These are phyloP conservation scores for Mangifera indica DNA, from an alignment of 345 rosid species.

Conservation along the genomic window DNA sequence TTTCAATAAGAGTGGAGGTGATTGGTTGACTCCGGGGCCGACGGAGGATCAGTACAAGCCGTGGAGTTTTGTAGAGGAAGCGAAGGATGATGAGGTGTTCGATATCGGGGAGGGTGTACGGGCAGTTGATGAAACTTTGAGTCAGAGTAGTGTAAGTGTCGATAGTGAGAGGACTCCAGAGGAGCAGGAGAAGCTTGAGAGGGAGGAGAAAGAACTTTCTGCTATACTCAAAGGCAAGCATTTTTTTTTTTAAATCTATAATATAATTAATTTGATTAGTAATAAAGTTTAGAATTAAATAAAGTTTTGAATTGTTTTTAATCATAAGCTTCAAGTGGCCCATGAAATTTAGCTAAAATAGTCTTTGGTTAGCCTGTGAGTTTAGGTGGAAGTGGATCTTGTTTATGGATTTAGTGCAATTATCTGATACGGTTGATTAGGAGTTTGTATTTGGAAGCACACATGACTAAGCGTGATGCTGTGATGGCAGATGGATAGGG, in stretches of 20 bases:
- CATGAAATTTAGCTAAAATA: no score
- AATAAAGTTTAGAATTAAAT: background rate
- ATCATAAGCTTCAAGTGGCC: no score
- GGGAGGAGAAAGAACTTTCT: constrained; percentile 62
- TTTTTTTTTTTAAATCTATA: background rate
- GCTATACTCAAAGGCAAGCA: constrained; percentile 55
- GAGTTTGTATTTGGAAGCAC: background rate
- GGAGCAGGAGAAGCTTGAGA: constrained; percentile 42
- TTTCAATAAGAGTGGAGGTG: constrained; percentile 17
- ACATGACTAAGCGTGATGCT: background rate
- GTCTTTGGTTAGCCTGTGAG: background rate
- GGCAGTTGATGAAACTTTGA: constrained; percentile 17
- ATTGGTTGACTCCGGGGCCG: constrained; percentile 32
- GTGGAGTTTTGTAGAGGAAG: constrained; percentile 53
- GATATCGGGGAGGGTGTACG: constrained; percentile 32
- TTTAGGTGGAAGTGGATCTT: background rate
- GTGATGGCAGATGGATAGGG: no score
- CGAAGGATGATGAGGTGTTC: constrained; percentile 39
- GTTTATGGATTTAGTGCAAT: background rate
- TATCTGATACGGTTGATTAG: background rate
- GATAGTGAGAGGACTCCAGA: constrained; percentile 32
- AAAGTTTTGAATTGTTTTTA: background rate
- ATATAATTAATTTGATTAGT: background rate
- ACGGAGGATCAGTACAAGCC: constrained; percentile 28
- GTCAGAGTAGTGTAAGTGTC: constrained; percentile 15